These are phyloP conservation scores for Eucalyptus polybractea DNA, from an alignment of 345 rosid genomes.

Conservation along the genomic window DNA sequence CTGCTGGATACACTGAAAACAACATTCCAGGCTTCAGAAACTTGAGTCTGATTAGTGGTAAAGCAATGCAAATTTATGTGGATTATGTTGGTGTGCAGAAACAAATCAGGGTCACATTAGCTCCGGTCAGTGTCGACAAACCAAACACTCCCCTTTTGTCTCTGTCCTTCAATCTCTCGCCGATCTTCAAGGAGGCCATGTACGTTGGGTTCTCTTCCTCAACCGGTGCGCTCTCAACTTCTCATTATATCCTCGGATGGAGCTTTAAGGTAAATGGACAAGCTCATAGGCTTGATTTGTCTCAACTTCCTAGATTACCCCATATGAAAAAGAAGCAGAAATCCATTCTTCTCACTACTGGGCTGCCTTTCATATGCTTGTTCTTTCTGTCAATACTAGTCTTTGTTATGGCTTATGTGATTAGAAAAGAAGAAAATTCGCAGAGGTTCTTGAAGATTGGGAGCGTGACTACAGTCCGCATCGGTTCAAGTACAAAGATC, in stretches of 20 bases:
- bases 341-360: constrained; percentile 20
- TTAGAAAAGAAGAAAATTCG: no score
- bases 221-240: constrained; percentile 17
- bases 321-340: constrained; percentile 5
- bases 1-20: no score
- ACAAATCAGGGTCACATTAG: no score
- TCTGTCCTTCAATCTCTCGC: constrained; percentile 13
- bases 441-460: constrained; percentile 39
- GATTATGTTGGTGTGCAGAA: no score
- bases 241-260: neutral
- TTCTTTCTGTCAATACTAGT: neutral
- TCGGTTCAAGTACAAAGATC: constrained; percentile 21
- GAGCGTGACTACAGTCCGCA: neutral
- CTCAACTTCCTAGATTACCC: constrained; percentile 41
- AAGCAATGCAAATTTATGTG: no score
- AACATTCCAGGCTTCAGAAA: no score
- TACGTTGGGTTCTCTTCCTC: constrained; percentile 62
- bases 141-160: constrained; percentile 37
- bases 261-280: no score
- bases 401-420: neutral
- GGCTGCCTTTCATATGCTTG: constrained; percentile 26
- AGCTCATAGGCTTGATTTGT: no score
- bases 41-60: no score
- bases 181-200: constrained; percentile 13
- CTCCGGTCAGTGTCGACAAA: neutral